A percentile compares a stretch with the other conserved stretches of the same genome.
phyloP scores from a whole-genome alignment of 2,329 filamentous ascomycete species.

The Xylariomycetidae sp. region DNA sequence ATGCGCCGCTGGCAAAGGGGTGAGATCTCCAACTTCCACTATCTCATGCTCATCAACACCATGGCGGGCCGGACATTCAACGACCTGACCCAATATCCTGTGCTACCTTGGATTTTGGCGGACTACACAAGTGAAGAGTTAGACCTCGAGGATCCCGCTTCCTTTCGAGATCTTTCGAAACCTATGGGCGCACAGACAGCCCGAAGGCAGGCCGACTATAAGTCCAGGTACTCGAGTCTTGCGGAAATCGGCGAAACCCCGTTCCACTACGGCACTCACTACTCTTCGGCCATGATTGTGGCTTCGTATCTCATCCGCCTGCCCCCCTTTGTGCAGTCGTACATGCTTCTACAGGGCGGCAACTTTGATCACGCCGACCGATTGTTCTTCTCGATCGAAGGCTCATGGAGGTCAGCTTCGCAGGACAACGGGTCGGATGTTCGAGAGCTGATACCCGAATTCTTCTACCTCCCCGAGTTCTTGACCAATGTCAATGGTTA shows the following conservation, averaged over 20 bases:
- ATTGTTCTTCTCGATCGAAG: constrained; percentile 87
- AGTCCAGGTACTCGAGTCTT: constrained; percentile 79
- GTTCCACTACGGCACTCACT: constrained; percentile 97
- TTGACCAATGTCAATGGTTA: constrained; percentile 90
- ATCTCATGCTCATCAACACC: constrained; percentile 96
- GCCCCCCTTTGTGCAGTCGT: constrained; percentile 94
- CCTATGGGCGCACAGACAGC: constrained; percentile 91
- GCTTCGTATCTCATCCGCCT: constrained; percentile 92
- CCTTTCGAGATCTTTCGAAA: constrained; percentile 86
- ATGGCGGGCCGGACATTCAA: constrained; percentile 97
- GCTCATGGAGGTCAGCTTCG: constrained; percentile 87
- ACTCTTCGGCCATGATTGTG: constrained; percentile 98
- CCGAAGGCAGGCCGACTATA: constrained; percentile 70
- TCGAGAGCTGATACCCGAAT: constrained; percentile 89
- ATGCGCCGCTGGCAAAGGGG: constrained; percentile 88
- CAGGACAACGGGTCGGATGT: constrained; percentile 89
- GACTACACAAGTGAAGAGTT: constrained; percentile 94
- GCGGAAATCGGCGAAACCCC: constrained; percentile 88
- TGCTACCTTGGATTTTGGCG: constrained; percentile 94
- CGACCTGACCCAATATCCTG: constrained; percentile 94
- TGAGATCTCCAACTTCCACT: constrained; percentile 97
- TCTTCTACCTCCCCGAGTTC: constrained; percentile 95
- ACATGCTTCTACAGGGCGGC: constrained; percentile 89
- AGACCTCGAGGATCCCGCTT: constrained; percentile 75
- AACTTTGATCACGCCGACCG: constrained; percentile 94